Evolutionary conservation across 495 filamentous ascomycete species (phyloP).

Genomic region (Pyrenula aspistea): DNA sequence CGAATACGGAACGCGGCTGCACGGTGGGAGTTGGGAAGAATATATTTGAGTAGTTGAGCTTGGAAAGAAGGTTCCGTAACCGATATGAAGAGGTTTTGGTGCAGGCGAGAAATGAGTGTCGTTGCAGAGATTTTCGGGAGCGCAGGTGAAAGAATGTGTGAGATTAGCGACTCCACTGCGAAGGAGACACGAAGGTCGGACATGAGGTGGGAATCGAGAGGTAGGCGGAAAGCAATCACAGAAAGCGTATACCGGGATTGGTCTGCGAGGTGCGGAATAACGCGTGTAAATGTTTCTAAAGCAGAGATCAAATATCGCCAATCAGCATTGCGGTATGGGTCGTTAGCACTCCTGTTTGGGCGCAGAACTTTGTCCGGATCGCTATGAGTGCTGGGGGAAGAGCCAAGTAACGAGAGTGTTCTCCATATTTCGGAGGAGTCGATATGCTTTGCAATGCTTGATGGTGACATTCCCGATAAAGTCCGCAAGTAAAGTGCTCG

Average conservation of each 20-base stretch:
- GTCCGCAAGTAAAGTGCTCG: slow-evolving; percentile 4
- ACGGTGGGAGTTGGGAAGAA: slow-evolving; percentile 39
- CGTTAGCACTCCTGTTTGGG: neutral
- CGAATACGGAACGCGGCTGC: slow-evolving; percentile 53
- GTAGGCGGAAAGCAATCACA: slow-evolving; percentile 41
- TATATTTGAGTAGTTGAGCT: slow-evolving; percentile 43
- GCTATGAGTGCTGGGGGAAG: neutral
- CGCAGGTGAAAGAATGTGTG: slow-evolving; percentile 1
- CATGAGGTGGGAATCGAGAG: slow-evolving; percentile 41
- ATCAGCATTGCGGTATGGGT: neutral
- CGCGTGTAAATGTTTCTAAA: neutral
- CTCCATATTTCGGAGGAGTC: neutral
- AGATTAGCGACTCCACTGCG: slow-evolving; percentile 33
- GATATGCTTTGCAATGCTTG: neutral
- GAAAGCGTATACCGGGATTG: slow-evolving; percentile 17
- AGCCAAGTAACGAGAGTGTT: neutral
- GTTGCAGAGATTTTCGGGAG: slow-evolving; percentile 27
- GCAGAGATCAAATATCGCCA: neutral
- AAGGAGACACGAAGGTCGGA: slow-evolving; percentile 24
- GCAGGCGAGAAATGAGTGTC: slow-evolving; percentile 25
- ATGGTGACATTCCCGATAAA: neutral
- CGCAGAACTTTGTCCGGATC: neutral
- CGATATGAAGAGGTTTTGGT: slow-evolving; percentile 36
- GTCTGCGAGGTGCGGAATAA: neutral
- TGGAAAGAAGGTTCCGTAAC: slow-evolving; percentile 40